phyloP scores from a whole-genome alignment of 306 rosid species.

The Medicago ruthenica region DNA sequence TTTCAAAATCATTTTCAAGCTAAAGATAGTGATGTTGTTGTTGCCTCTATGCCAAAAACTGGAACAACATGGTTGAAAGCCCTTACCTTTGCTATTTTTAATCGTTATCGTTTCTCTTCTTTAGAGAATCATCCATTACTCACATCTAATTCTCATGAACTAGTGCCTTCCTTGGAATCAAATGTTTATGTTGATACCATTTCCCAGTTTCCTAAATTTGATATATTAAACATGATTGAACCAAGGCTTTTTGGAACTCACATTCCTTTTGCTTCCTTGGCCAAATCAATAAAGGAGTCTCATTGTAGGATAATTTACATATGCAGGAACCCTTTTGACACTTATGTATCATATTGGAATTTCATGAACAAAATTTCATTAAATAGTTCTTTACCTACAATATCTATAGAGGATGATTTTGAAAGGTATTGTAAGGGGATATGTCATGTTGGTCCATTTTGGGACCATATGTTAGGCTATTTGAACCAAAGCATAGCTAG shows the following conservation, averaged over 20 bases:
- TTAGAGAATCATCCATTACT: constrained; percentile 54
- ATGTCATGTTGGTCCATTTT: constrained; percentile 56
- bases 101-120: constrained; percentile 28
- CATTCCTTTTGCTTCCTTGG: constrained; percentile 49
- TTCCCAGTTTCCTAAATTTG: constrained; percentile 26
- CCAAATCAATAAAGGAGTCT: constrained; percentile 46
- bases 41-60: constrained; percentile 59
- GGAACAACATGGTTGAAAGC: constrained; percentile 74
- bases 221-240: neutral
- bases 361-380: constrained; percentile 24
- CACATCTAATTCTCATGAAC: constrained; percentile 54
- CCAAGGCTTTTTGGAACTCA: constrained; percentile 65
- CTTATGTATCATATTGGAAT: constrained; percentile 55
- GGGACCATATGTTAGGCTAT: constrained; percentile 60
- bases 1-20: constrained; percentile 56
- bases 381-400: neutral
- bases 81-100: constrained; percentile 51
- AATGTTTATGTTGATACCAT: constrained; percentile 36
- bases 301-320: constrained; percentile 51
- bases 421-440: constrained; percentile 56
- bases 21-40: constrained; percentile 45
- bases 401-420: constrained; percentile 51
- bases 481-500: constrained; percentile 57
- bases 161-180: constrained; percentile 58
- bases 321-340: constrained; percentile 64